Percentiles rank a stretch among this genome's conserved stretches.
phyloP scores from a whole-genome alignment of 2,329 filamentous ascomycete genomes.

The Fusarium illudens region DNA sequence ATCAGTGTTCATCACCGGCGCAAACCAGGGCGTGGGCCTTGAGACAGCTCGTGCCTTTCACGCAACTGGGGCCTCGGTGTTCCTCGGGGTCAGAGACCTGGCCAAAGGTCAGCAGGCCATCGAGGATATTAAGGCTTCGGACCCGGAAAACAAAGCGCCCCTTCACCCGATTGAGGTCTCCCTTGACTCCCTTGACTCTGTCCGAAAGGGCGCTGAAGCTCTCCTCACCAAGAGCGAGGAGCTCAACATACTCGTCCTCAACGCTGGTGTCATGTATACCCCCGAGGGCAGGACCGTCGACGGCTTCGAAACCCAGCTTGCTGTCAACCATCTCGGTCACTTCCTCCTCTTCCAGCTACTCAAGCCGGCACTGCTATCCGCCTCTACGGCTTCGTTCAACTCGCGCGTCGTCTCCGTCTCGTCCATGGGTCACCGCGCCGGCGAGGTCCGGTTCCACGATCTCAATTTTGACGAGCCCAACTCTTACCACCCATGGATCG shows the following conservation, averaged over 20 bases:
- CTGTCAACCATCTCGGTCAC: slow-evolving; percentile 40
- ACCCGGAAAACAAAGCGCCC: neutral
- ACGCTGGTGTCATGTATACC: slow-evolving; percentile 21
- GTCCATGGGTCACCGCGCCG: slow-evolving; percentile 50
- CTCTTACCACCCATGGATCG: slow-evolving; percentile 15
- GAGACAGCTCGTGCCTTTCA: slow-evolving; percentile 10
- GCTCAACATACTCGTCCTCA: slow-evolving; percentile 10
- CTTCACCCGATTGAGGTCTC: neutral
- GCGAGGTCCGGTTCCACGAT: slow-evolving; percentile 19
- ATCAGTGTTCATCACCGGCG: slow-evolving; percentile 14
- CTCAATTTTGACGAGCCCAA: slow-evolving; percentile 25
- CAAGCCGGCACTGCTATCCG: slow-evolving; percentile 52
- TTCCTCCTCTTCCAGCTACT: slow-evolving; percentile 49
- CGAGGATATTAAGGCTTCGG: neutral
- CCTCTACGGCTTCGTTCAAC: slow-evolving; percentile 49
- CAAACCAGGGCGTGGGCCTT: slow-evolving; percentile 8
- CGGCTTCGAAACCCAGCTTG: slow-evolving; percentile 40
- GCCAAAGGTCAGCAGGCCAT: slow-evolving; percentile 7
- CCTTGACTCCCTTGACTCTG: slow-evolving; percentile 12
- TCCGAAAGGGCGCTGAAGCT: neutral
- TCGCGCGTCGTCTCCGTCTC: slow-evolving; percentile 59
- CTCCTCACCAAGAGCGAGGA: neutral
- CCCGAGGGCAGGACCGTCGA: slow-evolving; percentile 12
- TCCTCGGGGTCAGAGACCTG: slow-evolving; percentile 6
- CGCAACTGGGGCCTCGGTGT: slow-evolving; percentile 2